A percentile compares a stretch with the other conserved stretches of the same genome.
phyloP scores from a whole-genome alignment of 805 yeast genomes.

The Ogataea henricii region DNA sequence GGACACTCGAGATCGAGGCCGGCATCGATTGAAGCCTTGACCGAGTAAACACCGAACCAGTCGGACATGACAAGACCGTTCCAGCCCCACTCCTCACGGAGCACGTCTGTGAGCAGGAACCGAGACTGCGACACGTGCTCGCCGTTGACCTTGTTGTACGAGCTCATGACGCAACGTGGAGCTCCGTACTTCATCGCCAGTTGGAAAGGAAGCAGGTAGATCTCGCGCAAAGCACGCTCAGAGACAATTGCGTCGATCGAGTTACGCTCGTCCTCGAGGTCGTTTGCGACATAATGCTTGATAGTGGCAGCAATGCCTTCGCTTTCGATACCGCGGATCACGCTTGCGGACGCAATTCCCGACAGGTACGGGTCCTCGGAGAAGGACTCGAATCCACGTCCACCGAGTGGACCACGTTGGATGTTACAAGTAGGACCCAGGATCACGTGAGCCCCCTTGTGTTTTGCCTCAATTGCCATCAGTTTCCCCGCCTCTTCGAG shows the following conservation, averaged over 20 bases:
- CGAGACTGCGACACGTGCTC: constrained; percentile 56
- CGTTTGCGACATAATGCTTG: constrained; percentile 67
- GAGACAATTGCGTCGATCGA: constrained; percentile 52
- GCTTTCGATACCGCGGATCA: constrained; percentile 57
- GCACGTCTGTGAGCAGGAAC: constrained; percentile 45
- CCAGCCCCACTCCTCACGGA: constrained; percentile 61
- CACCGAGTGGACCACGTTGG: constrained; percentile 49
- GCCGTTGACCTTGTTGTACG: constrained; percentile 66
- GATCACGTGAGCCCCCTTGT: constrained; percentile 45
- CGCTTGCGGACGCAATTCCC: constrained; percentile 49
- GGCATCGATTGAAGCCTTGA: constrained; percentile 48
- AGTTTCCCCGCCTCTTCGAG: constrained; percentile 41
- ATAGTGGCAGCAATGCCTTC: constrained; percentile 56
- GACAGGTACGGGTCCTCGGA: constrained; percentile 35
- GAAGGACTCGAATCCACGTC: constrained; percentile 25
- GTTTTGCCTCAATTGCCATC: constrained; percentile 48
- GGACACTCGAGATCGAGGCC: constrained; percentile 73
- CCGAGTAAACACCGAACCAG: constrained; percentile 63
- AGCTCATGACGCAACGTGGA: constrained; percentile 62
- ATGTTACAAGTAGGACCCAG: constrained; percentile 43
- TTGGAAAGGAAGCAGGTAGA: constrained; percentile 66
- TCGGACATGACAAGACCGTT: constrained; percentile 63
- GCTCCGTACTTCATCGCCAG: constrained; percentile 54
- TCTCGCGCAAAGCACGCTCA: constrained; percentile 65
- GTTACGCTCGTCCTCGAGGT: constrained; percentile 58